Evolutionary conservation across 2,329 filamentous ascomycete genomes (phyloP).

Genomic region (Ceratocystiopsis brevicomis): DNA sequence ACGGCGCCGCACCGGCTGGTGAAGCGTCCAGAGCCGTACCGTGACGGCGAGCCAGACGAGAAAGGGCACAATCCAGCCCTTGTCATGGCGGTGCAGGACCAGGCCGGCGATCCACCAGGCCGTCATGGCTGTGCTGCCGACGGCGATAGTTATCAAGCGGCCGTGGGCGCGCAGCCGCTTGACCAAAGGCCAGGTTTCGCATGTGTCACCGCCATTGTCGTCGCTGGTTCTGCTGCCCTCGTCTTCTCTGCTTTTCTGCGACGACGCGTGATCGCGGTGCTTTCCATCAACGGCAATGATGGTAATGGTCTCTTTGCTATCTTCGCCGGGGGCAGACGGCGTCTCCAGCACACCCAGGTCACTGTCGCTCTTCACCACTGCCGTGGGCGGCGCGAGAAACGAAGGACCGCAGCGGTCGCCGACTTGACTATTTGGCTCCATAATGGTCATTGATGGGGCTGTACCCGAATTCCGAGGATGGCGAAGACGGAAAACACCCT

Average conservation of each 20-base stretch:
- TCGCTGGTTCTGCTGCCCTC: background rate
- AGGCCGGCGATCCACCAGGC: conserved; percentile 24
- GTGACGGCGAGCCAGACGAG: conserved; percentile 59
- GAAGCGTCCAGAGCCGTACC: conserved; percentile 51
- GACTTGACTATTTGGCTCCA: too few species aligned
- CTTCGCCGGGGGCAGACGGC: background rate
- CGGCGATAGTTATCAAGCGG: background rate
- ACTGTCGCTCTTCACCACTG: too few species aligned
- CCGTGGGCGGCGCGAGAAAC: too few species aligned
- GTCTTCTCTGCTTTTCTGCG: background rate
- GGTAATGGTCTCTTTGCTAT: background rate
- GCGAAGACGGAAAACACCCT: too few species aligned
- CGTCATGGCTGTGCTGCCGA: background rate
- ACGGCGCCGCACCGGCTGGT: background rate
- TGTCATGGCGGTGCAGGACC: conserved; percentile 44
- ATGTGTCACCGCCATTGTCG: background rate
- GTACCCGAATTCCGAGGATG: too few species aligned
- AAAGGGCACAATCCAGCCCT: conserved; percentile 73
- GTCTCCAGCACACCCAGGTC: too few species aligned
- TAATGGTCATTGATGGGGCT: too few species aligned
- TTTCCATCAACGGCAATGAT: background rate
- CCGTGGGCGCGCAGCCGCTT: too few species aligned
- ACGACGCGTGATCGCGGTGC: too few species aligned
- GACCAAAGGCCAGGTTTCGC: background rate
- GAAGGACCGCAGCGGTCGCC: too few species aligned